Base-by-base conservation (phyloP, 805 yeast species). In the Saccharomycopsis guyanensis region DNA sequence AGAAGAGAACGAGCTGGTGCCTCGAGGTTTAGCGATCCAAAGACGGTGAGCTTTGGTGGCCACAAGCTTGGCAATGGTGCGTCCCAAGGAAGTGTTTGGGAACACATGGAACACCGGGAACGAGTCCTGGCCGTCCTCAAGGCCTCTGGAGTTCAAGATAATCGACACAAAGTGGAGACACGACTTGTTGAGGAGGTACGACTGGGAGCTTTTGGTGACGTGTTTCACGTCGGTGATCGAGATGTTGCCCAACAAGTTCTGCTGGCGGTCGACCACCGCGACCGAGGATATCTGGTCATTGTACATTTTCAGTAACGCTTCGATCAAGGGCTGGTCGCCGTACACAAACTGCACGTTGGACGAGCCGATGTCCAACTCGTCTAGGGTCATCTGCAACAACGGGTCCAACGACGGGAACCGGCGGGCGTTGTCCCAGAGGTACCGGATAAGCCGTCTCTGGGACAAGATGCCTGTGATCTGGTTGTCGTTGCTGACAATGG, bases 71-170 rank as follows among this genome's bases (percentile, higher is more conserved):
- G 97, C 97, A 58, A 93, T 75, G 6, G 94, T 87, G 62, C 96
- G 76, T 29, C 87, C 95, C 42, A 93, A 71, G 0, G 93, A 80
- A 7, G 94, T 78, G 35, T 75, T 73, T 51, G 78, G 76, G 52
- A 86, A 82, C 22, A 91, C 96, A 62, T 91, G 95, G 73, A 91
- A 91, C 35, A 93, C 91, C 15, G 98, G 98, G 71, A 83, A 91
- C 36, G 94, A 87, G 67, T 91, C 98, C 64, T 89, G 88, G 43
- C 96, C 96, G 59, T 88, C 89, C 58, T 83, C 94, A 27, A 91
- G 72, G 18, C 98, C 98, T 59, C 96, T 80, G 46, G 82, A 81
- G 53, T 84, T 82, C 53, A 93, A 73, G 51, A 89, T 88, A 52
- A 88, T 82, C 12, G 94, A 79, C 48, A 91, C 78, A 61, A 91